Base-by-base conservation (phyloP, 2,329 filamentous ascomycete genomes). In the Knufia fluminis region DNA sequence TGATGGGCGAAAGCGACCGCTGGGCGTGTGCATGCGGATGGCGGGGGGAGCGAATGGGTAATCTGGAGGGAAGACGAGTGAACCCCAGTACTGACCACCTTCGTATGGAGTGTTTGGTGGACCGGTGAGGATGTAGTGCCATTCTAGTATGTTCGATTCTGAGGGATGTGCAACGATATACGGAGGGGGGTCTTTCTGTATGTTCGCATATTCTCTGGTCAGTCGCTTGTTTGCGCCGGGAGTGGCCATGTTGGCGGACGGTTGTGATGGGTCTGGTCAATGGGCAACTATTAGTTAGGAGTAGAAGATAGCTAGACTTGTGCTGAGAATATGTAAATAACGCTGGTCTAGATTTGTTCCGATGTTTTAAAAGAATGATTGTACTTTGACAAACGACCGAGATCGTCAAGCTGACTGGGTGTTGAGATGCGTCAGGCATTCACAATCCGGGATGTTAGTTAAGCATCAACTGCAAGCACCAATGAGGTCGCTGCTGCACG, bases 1-100 rank as follows among this genome's bases (percentile, higher is more conserved):
- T 1, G 85, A 92, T 1, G 90, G 88, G 66, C 95, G 88, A 71
- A 98, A 98, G 63, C 92, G 86, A 52, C 92, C 92, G 10, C 85
- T 91, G 1, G 92, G 92, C 0, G 92, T 98, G 74, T 97, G 92
- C 92, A 98, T 98, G 64, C 91, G 88, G 68, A 98, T 98, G 1
- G 92, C 89, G 3, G 92, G 92, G 26, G 92, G 92, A 10, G 90
- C 91, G 68, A 96, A 98, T 22, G 92, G 92, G 66, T 98, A 98
- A 73, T 96, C 90, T 7, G 90, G 80, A 14, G 92, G 92, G 68
- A 98, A 98, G 57, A 94, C 83, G 45, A 98, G 76, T 1, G 91
- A 96, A 42, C 92, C 92, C 92, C 92, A 98, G 73, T 97, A 98
- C 68, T 98, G 92, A 40, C 92, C 92, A 63, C 83, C 82, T 61